Conservation (phyloP, 352 stramenopile genomes). For the Blastocystis sp. region DNA sequence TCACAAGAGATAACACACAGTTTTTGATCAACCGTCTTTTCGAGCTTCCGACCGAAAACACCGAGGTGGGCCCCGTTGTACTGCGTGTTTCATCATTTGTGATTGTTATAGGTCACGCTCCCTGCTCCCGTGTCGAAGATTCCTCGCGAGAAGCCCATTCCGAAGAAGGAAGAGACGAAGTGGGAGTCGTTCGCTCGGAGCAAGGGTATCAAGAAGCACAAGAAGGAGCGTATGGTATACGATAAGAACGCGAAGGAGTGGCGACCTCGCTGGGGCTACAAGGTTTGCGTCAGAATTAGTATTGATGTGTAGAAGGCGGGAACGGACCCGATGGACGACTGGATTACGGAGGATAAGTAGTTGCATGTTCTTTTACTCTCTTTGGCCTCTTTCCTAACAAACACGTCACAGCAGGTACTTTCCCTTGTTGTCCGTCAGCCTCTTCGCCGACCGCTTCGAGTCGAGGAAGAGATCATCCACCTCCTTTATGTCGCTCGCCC, state of each 20-base stretch:
- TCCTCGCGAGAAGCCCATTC: constrained; percentile 83
- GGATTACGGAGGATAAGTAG: constrained; percentile 61
- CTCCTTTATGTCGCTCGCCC: constrained; percentile 89
- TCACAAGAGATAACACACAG: constrained; percentile 86
- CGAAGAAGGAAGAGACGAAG: constrained; percentile 91
- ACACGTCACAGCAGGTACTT: constrained; percentile 71
- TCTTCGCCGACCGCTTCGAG: constrained; percentile 93
- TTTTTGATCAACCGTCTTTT: constrained; percentile 88
- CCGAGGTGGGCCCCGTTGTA: constrained; percentile 86
- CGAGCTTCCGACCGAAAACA: constrained; percentile 84
- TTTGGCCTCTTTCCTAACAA: constrained; percentile 14
- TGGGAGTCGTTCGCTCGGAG: constrained; percentile 97
- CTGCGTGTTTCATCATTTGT: not conserved
- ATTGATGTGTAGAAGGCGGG: constrained; percentile 49
- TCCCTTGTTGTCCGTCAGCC: constrained; percentile 86
- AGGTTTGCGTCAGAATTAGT: constrained; percentile 70
- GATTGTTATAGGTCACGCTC: constrained; percentile 71
- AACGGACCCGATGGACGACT: constrained; percentile 29
- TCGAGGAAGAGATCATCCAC: constrained; percentile 97
- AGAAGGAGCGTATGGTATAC: constrained; percentile 91
- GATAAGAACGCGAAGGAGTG: constrained; percentile 90
- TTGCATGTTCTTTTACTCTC: not conserved
- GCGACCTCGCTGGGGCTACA: constrained; percentile 87
- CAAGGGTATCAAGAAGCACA: constrained; percentile 93
- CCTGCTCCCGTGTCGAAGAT: constrained; percentile 77